Evolutionary conservation across 768 basidiomycete species (phyloP).

Genomic region (Lactarius psammicola): DNA sequence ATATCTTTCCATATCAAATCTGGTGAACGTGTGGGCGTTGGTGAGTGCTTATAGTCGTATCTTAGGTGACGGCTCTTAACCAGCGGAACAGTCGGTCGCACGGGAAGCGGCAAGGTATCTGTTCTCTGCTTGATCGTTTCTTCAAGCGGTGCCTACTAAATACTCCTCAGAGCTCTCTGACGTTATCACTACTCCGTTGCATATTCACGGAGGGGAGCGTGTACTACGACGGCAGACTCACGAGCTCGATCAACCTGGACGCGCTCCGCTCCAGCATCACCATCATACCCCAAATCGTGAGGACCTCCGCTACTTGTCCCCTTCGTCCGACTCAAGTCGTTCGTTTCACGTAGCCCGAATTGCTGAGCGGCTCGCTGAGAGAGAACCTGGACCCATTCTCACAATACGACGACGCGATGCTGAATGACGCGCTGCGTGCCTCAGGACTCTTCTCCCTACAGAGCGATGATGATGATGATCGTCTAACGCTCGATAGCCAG

Average conservation of each 20-base stretch:
- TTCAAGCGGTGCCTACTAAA: neutral
- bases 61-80: slow-evolving; percentile 5
- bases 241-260: slow-evolving; percentile 49
- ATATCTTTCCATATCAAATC: slow-evolving; percentile 50
- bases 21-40: slow-evolving; percentile 58
- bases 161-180: slow-evolving; percentile 44
- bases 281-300: slow-evolving; percentile 57
- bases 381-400: slow-evolving; percentile 59
- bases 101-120: slow-evolving; percentile 52
- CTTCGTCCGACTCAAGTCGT: neutral
- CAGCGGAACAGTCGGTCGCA: slow-evolving; percentile 50
- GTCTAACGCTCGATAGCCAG: slow-evolving; percentile 45
- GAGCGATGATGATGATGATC: slow-evolving; percentile 37
- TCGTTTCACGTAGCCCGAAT: slow-evolving; percentile 39
- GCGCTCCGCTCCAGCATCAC: slow-evolving; percentile 52
- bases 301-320: slow-evolving; percentile 21
- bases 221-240: slow-evolving; percentile 49
- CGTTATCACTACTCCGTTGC: slow-evolving; percentile 52
- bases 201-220: slow-evolving; percentile 54
- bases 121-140: slow-evolving; percentile 12
- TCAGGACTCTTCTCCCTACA: slow-evolving; percentile 48
- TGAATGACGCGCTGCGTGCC: slow-evolving; percentile 49
- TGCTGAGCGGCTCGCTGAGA: slow-evolving; percentile 55
- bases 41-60: slow-evolving; percentile 33
- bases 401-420: slow-evolving; percentile 50